Conservation (phyloP, 495 filamentous ascomycete genomes). For the Penicillium ochrochloron region DNA sequence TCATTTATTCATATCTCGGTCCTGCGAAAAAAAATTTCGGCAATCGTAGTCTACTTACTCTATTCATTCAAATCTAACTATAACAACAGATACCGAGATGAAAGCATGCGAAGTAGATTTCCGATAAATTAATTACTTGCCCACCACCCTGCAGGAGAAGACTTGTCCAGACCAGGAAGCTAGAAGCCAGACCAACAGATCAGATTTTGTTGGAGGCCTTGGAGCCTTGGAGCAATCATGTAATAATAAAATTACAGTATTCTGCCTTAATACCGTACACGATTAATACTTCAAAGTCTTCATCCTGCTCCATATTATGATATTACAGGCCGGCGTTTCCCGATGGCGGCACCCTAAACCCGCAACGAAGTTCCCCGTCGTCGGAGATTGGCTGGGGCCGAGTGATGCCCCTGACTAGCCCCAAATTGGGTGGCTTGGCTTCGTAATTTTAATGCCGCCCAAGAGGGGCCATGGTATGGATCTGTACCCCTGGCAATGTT, state of each 20-base stretch:
- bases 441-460: slow-evolving; percentile 16
- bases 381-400: slow-evolving; percentile 15
- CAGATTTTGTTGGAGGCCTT: not conserved
- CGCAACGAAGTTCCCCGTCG: slow-evolving; percentile 18
- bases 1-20: not conserved
- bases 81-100: not conserved
- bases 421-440: slow-evolving; percentile 2
- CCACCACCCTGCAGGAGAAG: not conserved
- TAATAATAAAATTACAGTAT: not conserved
- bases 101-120: not conserved
- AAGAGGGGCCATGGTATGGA: not conserved
- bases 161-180: not conserved
- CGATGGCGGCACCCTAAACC: slow-evolving; percentile 18
- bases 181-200: not conserved
- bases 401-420: slow-evolving; percentile 31
- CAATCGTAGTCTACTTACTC: not conserved
- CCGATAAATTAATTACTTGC: not conserved
- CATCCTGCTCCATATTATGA: slow-evolving; percentile 1
- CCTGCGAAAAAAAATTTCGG: not conserved
- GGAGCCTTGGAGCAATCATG: slow-evolving; percentile 3
- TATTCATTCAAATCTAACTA: not conserved
- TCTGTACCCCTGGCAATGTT: slow-evolving; percentile 3
- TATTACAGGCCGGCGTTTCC: not conserved
- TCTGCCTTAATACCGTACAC: not conserved
- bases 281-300: not conserved